These are phyloP conservation scores for Aspergillus flavus DNA, from an alignment of 2,329 filamentous ascomycete genomes.

Conservation along the genomic window DNA sequence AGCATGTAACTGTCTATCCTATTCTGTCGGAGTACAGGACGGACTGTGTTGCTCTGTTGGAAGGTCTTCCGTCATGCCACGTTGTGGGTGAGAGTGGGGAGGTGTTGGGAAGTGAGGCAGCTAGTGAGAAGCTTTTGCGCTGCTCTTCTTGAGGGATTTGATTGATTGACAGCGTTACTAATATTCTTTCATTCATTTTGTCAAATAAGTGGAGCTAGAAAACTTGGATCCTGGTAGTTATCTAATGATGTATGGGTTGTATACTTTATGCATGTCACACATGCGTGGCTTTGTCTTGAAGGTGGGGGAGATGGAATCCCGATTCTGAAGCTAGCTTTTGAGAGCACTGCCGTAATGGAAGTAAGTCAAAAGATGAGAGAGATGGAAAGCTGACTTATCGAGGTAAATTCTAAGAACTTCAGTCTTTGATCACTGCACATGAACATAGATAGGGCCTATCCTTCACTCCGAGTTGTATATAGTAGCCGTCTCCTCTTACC, in stretches of 20 bases:
- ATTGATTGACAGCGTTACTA: neutral
- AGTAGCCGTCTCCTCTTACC: neutral
- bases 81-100: neutral
- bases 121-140: neutral
- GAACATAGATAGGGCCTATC: too few relatives aligned
- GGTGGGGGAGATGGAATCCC: neutral
- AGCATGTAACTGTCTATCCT: neutral
- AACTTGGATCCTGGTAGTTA: neutral
- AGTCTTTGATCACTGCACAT: neutral
- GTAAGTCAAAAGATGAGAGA: neutral
- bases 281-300: neutral
- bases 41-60: neutral
- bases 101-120: constrained; percentile 16
- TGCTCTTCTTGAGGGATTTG: neutral
- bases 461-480: neutral
- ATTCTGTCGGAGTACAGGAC: neutral
- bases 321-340: neutral
- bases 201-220: neutral
- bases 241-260: neutral
- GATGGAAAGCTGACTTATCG: neutral
- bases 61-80: constrained; percentile 4
- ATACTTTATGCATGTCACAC: neutral
- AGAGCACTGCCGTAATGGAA: neutral
- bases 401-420: neutral
- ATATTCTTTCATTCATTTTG: neutral